phyloP scores from a whole-genome alignment of 805 yeast species.

The Sugiyamaella smithiae region DNA sequence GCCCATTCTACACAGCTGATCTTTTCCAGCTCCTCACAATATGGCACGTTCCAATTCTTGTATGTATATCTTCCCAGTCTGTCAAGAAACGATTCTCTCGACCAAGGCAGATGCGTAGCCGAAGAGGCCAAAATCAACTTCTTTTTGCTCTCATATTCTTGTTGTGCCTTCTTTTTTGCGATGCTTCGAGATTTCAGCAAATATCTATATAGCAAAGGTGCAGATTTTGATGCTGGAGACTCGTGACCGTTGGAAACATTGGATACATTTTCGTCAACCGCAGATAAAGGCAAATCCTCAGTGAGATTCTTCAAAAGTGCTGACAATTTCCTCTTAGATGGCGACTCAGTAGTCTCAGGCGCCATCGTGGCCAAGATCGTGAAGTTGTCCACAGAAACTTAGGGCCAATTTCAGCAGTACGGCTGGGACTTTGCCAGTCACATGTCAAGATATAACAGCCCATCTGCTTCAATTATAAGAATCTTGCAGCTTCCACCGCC shows the following conservation, averaged over 20 bases:
- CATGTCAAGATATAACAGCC: no score
- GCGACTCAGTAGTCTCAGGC: not conserved
- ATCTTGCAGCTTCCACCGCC: no score
- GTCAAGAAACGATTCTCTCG: conserved; percentile 12
- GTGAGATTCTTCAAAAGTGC: not conserved
- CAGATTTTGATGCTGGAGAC: not conserved
- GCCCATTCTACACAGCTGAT: conserved; percentile 15
- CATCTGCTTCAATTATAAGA: no score
- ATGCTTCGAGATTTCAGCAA: conserved; percentile 1
- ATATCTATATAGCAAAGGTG: conserved; percentile 1
- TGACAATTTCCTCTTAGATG: not conserved
- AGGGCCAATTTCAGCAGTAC: no score
- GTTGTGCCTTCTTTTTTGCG: not conserved
- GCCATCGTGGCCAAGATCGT: no score
- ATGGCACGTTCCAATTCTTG: conserved; percentile 15
- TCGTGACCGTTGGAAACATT: not conserved
- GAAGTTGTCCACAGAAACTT: no score
- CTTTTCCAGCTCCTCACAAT: not conserved
- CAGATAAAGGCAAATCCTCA: not conserved
- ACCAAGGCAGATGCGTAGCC: conserved; percentile 15
- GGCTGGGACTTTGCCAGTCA: no score
- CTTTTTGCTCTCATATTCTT: not conserved
- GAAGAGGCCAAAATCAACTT: not conserved
- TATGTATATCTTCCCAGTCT: conserved; percentile 11
- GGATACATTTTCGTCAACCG: not conserved